Base-by-base conservation (phyloP, 257 asterid genomes). In the Gentiana dahurica region DNA sequence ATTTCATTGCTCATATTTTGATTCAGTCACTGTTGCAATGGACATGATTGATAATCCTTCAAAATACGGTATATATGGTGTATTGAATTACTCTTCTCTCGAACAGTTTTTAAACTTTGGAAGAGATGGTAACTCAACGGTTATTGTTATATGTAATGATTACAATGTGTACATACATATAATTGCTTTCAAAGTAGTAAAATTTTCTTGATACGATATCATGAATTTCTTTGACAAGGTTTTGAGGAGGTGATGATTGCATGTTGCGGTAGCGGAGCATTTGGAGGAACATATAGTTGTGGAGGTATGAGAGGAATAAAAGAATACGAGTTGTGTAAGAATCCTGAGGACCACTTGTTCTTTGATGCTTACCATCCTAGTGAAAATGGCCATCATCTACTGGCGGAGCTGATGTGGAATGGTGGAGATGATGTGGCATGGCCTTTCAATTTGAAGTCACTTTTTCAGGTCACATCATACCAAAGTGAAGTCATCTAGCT, bases 261-360 rank as follows among this genome's bases (percentile, higher is more conserved):
- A 8, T 83, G 88, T 54, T 83, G 85, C 59, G 93, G 93, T 1
- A 71, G 74, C 1, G 93, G 93, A 52, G 70, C 60, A 36, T 80
- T 58, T 36, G 67, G 79, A 34, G 93, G 80, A 59, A 57, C 57
- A 33, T 61, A 65, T 61, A 78, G 75, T 66, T 83, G 88, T 54
- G 88, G 93, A 63, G 93, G 86, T 3, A 78, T 73, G 70, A 75
- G 86, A 63, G 49, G 36, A 3, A 73, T 50, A 9, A 59, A 70
- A 65, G 71, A 74, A 4, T 80, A 51, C 12, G 58, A 72, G 41
- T 59, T 80, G n/a, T 83, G 92, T 53, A 63, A 67, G 8, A 68
- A 76, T 48, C 75, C 81, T 9, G 24, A 43, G 8, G 73, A 75
- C 4, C 58, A 60, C 54, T 58, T 83, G 38, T 83, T 73, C 41